Base-by-base conservation (phyloP, 208 protist genomes). In the Leishmania amazonensis region DNA sequence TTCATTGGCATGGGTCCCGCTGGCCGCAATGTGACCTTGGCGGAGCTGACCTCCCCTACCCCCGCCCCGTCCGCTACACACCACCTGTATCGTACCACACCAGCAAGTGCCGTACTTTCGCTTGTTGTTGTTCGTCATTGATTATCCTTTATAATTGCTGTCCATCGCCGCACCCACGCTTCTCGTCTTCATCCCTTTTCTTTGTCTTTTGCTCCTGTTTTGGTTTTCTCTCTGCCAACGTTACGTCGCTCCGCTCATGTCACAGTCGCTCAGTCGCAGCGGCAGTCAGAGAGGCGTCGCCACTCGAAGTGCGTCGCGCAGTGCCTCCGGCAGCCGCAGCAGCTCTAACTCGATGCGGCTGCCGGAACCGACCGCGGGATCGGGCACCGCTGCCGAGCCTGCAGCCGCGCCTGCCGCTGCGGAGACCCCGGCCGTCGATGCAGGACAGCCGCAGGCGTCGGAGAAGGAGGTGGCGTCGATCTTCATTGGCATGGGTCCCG, bases 1-100 rank as follows among this genome's bases (percentile, higher is more conserved):
- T 96, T 90, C 65, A 90, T 96, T 74, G 90, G 92, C 24, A 87
- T 96, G 49, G 92, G 92, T 21, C 90, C 89, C 1, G 84, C 80
- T 0, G 90, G 82, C 1, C 85, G 84, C 78, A 78, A 28, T 19
- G 81, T 94, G 28, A 84, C 38, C 7, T n/a, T 58, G 28, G 83
- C 83, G n/a, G 72, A 85, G 38, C 51, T 94, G 53, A 49, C 64
- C 31, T 35, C 31, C 31, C 31, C 31, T 35, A 35, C 31, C 31
- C 31, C 31, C 31, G 31, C 31, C 31, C 31, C 31, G 31, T 35
- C 31, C 31, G 31, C 31, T 35, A 35, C 57, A 6, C 60, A 38
- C n/a, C n/a, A 11, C n/a, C 21, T 9, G 60, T 35, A 38, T 17
- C 60, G 7, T 11, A 0, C n/a, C 11, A 15, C n/a, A 38, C n/a